Conservation (phyloP, 257 asterid genomes). For the Solanum etuberosum region DNA sequence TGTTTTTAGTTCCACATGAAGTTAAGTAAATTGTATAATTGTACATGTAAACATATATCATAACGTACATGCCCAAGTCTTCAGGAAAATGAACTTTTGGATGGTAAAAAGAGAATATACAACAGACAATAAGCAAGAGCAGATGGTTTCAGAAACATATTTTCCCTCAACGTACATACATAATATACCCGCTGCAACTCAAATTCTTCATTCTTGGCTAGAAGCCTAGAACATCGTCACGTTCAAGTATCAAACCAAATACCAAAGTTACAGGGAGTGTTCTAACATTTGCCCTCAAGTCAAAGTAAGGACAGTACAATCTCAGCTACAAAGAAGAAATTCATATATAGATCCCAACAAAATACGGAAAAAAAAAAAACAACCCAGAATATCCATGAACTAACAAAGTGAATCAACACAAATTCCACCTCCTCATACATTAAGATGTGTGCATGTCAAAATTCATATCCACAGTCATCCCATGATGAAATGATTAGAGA, state of each 20-base stretch:
- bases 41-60: neutral
- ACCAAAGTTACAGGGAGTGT: neutral
- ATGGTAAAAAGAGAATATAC: neutral
- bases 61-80: neutral
- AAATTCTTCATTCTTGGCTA: neutral
- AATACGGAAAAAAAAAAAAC: neutral
- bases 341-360: neutral
- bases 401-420: conserved; percentile 1
- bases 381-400: neutral
- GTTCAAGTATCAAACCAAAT: neutral
- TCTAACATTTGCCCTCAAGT: neutral
- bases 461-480: neutral
- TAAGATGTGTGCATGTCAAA: neutral
- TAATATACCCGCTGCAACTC: neutral
- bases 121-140: neutral
- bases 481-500: neutral
- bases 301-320: neutral
- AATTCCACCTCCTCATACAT: neutral
- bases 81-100: neutral
- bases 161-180: neutral
- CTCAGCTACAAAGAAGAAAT: conserved; percentile 1
- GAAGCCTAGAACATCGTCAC: neutral
- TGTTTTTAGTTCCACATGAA: neutral
- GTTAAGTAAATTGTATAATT: neutral
- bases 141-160: neutral